phyloP scores from a whole-genome alignment of 2,329 filamentous ascomycete genomes.

The Fusarium sp. region DNA sequence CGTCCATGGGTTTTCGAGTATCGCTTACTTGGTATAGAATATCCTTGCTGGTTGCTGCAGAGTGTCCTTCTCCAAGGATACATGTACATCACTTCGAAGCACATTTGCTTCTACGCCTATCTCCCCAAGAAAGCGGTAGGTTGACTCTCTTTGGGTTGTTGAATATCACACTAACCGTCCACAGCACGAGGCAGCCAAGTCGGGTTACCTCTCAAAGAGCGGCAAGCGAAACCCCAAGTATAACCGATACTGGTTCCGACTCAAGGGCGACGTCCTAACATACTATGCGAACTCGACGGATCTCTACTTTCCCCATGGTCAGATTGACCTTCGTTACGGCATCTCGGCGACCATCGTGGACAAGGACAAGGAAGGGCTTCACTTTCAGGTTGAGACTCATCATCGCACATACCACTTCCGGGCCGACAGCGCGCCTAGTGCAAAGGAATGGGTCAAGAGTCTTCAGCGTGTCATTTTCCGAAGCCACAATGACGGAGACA shows the following conservation, averaged over 20 bases:
- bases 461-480: conserved; percentile 95
- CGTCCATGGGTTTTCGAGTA: conserved; percentile 2
- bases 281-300: conserved; percentile 89
- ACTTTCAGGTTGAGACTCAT: conserved; percentile 86
- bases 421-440: conserved; percentile 87
- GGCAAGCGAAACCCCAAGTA: conserved; percentile 90
- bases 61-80: conserved; percentile 93
- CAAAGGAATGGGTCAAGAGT: conserved; percentile 96
- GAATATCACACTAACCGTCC: conserved; percentile 23
- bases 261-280: conserved; percentile 91
- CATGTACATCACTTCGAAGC: conserved; percentile 92
- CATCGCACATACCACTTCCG: conserved; percentile 87
- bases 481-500: conserved; percentile 95
- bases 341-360: conserved; percentile 86
- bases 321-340: conserved; percentile 91
- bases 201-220: conserved; percentile 88
- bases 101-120: conserved; percentile 98
- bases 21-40: conserved; percentile 67
- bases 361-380: conserved; percentile 79
- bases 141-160: not conserved
- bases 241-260: conserved; percentile 90
- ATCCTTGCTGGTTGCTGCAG: conserved; percentile 92
- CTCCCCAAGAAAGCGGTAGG: conserved; percentile 90
- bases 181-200: conserved; percentile 81
- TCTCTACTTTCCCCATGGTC: conserved; percentile 90